A percentile compares a stretch with the other conserved stretches of the same genome.
phyloP scores from a whole-genome alignment of 108 stramenopile genomes.

The Cylindrotheca closterium region DNA sequence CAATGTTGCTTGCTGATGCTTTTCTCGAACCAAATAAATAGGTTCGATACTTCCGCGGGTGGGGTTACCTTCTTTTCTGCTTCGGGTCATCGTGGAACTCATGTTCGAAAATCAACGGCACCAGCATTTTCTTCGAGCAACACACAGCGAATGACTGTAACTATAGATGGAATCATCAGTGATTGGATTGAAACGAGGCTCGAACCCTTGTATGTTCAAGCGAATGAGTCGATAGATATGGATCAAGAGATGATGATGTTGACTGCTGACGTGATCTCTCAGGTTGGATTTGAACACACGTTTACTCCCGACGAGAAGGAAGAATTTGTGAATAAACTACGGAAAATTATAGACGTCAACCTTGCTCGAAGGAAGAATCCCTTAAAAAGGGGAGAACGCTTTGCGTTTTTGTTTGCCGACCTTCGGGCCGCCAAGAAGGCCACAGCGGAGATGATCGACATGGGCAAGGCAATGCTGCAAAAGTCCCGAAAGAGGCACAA shows the following conservation, averaged over 20 bases:
- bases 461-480: not conserved
- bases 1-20: too few relatives aligned
- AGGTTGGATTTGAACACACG: not conserved
- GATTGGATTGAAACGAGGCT: not conserved
- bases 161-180: not conserved
- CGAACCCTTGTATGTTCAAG: conserved; percentile 8
- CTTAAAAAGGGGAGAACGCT: not conserved
- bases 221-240: not conserved
- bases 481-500: not conserved
- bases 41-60: not conserved
- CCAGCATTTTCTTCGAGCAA: not conserved
- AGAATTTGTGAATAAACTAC: not conserved
- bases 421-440: not conserved
- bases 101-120: conserved; percentile 4
- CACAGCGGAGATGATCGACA: not conserved
- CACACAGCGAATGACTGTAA: not conserved
- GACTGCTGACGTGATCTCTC: conserved; percentile 6
- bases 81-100: not conserved
- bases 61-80: conserved; percentile 1
- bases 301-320: not conserved
- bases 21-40: not conserved
- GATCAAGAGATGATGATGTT: conserved; percentile 7
- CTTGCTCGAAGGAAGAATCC: not conserved
- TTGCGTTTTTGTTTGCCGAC: not conserved
- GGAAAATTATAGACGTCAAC: not conserved